Conservation (phyloP, 169 alveolate genomes). For the Eimeria falciformis region DNA sequence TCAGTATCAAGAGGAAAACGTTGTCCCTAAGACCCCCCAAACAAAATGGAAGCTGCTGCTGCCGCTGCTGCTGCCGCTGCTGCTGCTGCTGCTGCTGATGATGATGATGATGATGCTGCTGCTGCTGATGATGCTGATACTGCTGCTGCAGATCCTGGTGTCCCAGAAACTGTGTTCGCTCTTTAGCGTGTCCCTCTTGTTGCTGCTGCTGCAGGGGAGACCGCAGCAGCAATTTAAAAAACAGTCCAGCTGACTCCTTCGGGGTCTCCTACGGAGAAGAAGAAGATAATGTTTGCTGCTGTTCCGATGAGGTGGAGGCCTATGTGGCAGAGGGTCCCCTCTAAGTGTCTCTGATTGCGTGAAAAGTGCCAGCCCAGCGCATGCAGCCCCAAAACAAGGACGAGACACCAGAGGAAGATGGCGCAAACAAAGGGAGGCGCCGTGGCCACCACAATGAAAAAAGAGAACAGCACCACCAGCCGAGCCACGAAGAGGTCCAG, state of each 20-base stretch:
- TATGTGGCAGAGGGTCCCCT: background rate
- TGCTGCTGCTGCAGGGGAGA: background rate
- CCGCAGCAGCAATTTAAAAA: background rate
- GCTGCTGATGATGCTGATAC: background rate
- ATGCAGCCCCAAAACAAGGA: constrained; percentile 4
- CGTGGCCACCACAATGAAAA: background rate
- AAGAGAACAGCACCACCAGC: background rate
- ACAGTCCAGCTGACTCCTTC: background rate
- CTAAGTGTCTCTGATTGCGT: background rate
- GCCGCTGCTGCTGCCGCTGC: constrained; percentile 1
- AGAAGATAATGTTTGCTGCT: background rate
- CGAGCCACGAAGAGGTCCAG: background rate
- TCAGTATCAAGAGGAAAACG: too few species aligned
- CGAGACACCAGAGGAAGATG: background rate
- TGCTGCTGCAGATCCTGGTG: background rate
- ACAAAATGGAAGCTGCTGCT: background rate
- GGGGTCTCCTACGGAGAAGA: background rate
- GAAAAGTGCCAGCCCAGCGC: constrained; percentile 12
- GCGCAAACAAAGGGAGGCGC: background rate
- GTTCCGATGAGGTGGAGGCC: background rate
- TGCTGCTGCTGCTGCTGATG: background rate
- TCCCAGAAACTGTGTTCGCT: background rate
- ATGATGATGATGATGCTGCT: background rate
- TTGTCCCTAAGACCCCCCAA: too few species aligned
- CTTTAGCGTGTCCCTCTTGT: background rate